Base-by-base conservation (phyloP, 306 rosid species). In the Alnus rubra region DNA sequence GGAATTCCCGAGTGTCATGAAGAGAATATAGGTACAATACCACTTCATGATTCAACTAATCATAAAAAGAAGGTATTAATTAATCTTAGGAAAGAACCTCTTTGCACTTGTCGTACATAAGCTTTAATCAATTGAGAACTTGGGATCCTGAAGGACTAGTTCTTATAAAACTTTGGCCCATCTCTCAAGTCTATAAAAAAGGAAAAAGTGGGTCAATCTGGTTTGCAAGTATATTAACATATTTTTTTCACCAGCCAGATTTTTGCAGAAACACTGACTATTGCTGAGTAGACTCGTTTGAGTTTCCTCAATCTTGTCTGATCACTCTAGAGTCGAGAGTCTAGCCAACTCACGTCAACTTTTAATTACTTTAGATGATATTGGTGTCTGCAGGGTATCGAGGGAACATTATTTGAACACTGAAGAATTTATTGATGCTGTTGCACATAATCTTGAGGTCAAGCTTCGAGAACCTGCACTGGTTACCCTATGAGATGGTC, bases 341-440 rank as follows among this genome's bases (percentile, higher is more conserved):
- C 28, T 16, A 3, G 59, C 16, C 59, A 31, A 63, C 45, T 63
- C 1, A 31, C 9, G 1, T 37, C 69, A 63, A 14, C 33, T 63
- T 7, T n/a, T 18, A 18, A 42, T 68, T 3, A 44, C 52, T 68
- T 49, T 49, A 42, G 30, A 39, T n/a, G 51, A 64, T 31, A 35
- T 35, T 63, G 5, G 30, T 35, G 10, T 72, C 15, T 84, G 80
- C 93, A 96, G 99, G 91, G 97, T 90, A 42, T 79, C 96, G 16
- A 89, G 96, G 87, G 93, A 93, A 73, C 82, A 75, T 56, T 93
- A 93, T 89, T 82, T 96, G 81, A 93, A 83, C 88, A 93, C 99
- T 0, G 93, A 90, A 86, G 98, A 93, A 75, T 96, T 96, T 78
- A 84, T 96, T 19, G 96, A 90, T 75, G 84, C 93, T 15, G 97